These are phyloP conservation scores for Diddensiella transvaalensis DNA, from an alignment of 805 yeast genomes.

Conservation along the genomic window DNA sequence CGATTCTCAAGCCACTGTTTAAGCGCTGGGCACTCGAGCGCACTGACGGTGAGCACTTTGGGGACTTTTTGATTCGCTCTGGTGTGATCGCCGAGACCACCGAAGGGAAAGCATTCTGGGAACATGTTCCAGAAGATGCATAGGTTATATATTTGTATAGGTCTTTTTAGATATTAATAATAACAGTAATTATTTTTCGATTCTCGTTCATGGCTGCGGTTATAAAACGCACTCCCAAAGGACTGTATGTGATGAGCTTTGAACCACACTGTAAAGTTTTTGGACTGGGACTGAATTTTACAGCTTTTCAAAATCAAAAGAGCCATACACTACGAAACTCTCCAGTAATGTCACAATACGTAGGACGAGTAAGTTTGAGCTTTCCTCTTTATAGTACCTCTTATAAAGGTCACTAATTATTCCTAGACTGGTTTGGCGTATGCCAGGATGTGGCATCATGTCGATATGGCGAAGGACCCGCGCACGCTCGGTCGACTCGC, in stretches of 20 bases:
- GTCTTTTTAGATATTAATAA: no score
- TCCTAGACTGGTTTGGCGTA: constrained; percentile 67
- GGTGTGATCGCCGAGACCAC: constrained; percentile 86
- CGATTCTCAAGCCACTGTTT: constrained; percentile 75
- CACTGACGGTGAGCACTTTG: constrained; percentile 87
- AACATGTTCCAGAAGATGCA: constrained; percentile 82
- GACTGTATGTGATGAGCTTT: no score
- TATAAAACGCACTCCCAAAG: no score
- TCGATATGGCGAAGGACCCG: constrained; percentile 78
- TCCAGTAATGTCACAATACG: constrained; percentile 36
- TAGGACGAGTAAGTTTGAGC: constrained; percentile 38
- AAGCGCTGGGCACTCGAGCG: constrained; percentile 94
- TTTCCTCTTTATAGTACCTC: no score
- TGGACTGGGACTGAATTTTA: background rate
- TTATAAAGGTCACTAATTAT: background rate
- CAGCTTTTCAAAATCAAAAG: no score
- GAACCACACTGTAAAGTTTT: no score
- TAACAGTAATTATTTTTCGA: no score
- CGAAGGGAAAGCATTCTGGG: constrained; percentile 94
- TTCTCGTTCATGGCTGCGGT: no score
- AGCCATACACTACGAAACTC: no score
- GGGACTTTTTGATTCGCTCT: constrained; percentile 83
- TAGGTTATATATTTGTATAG: constrained; percentile 12
- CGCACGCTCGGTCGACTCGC: constrained; percentile 93
- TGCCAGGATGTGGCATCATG: constrained; percentile 92